Base-by-base conservation (phyloP, 2,329 filamentous ascomycete genomes). In the Dichotomopilus funicola region DNA sequence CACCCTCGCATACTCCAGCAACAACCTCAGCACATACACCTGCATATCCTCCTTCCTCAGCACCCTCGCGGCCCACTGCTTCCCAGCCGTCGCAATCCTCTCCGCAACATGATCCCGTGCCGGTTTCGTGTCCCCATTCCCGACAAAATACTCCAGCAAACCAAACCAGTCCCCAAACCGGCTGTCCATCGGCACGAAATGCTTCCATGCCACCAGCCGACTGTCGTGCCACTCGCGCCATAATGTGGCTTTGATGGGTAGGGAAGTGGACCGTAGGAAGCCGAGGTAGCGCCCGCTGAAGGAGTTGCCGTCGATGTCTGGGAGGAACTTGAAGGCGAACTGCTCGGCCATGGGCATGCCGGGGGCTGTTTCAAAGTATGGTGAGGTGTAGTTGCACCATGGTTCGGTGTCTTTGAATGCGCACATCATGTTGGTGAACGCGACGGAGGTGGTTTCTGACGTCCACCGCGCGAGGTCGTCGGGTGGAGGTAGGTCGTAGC, bases 211-310 rank as follows among this genome's bases (percentile, higher is more conserved):
- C 2, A 89, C 74, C 1, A 92, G 74, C 2, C 88, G 78, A 45
- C 78, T 80, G 67, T 91, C 88, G 65, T 91, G 88, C 89, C 88
- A 94, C 68, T 94, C 89, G 19, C 81, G 78, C 71, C 85, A 94
- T 27, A 92, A 74, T 0, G 88, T 90, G 5, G 85, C 82, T 72
- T 92, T 94, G 71, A 94, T 81, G 0, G 86, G 86, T 7, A 91
- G 69, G 12, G 81, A 85, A 2, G 82, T 87, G 35, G 82, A 87
- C 37, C 80, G 76, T 31, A 92, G 72, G 67, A 91, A 90, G 0
- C 80, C 82, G 4, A 84, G 77, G 64, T 85, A 89, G 5, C 86
- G 79, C 1, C 85, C 86, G 33, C 81, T 86, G 65, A 87, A 87
- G 1, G 78, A 82, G 71, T 87, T 85, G 35, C 88, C 89, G 68